Percentiles rank a stretch among this genome's conserved stretches.
Conservation (phyloP, 2,329 filamentous ascomycete genomes). For the Monosporascus sp. region DNA sequence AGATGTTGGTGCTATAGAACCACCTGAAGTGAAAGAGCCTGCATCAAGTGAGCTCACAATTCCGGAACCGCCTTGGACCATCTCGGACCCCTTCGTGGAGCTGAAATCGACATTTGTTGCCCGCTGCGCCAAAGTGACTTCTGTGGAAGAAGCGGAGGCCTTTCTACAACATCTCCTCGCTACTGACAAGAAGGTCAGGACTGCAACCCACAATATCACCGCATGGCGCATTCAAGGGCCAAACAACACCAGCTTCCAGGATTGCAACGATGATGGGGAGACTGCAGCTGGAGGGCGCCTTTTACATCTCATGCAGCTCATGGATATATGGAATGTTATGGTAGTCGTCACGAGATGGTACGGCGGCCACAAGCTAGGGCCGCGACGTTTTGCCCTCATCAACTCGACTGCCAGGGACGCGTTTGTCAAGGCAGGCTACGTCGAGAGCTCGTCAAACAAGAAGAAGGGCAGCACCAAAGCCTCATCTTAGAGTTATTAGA, state of each 20-base stretch:
- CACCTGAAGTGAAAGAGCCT: conserved; percentile 5
- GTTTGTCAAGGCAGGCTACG: conserved; percentile 70
- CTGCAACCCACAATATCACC: conserved; percentile 91
- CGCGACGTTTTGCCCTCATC: conserved; percentile 84
- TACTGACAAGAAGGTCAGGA: conserved; percentile 77
- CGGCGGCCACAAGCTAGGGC: conserved; percentile 82
- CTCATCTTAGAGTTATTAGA: neutral
- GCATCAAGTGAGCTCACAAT: conserved; percentile 12
- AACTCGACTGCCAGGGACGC: conserved; percentile 82
- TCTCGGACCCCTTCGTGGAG: conserved; percentile 71
- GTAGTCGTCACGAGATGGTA: conserved; percentile 96
- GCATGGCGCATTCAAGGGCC: conserved; percentile 78
- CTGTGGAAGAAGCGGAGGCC: conserved; percentile 62
- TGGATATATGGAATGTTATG: conserved; percentile 89
- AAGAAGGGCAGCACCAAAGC: conserved; percentile 34
- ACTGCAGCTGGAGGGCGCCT: conserved; percentile 82
- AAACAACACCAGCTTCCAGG: conserved; percentile 61
- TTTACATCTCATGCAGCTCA: conserved; percentile 86
- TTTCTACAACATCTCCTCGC: conserved; percentile 72
- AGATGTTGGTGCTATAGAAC: conserved; percentile 5
- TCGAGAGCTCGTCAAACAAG: conserved; percentile 42
- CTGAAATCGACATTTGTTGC: conserved; percentile 87
- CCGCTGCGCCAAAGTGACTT: conserved; percentile 64
- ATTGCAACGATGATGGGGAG: conserved; percentile 96
- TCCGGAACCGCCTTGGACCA: conserved; percentile 56